Percentiles rank a stretch among this genome's conserved stretches.
Evolutionary conservation across 176 grass and related monocot genomes (phyloP).

Genomic region (Elymus sibiricus): DNA sequence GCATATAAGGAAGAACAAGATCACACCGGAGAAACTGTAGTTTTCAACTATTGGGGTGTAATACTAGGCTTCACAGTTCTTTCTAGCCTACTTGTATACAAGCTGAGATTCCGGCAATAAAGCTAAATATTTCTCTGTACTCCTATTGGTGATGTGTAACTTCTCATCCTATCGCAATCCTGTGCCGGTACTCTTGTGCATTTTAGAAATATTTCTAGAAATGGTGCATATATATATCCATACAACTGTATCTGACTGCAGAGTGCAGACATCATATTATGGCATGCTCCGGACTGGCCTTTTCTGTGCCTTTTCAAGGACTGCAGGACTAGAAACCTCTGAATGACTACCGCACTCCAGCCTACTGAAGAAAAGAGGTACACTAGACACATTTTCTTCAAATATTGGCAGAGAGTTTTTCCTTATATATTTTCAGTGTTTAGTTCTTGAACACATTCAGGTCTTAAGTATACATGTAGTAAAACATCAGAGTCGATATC

Average conservation of each 20-base stretch:
- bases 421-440: background rate
- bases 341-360: background rate
- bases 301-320: background rate
- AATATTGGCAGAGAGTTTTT: background rate
- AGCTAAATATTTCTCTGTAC: conserved; percentile 1
- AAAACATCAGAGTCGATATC: background rate
- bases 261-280: background rate
- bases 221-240: background rate
- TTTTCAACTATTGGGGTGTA: conserved; percentile 21
- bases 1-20: background rate
- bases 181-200: background rate
- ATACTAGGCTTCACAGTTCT: conserved; percentile 23
- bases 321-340: background rate
- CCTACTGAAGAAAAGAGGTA: conserved; percentile 21
- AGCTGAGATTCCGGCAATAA: conserved; percentile 28
- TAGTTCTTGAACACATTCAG: background rate
- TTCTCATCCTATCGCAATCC: background rate
- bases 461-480: background rate
- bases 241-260: background rate
- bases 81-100: conserved; percentile 37
- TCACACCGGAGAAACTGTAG: background rate
- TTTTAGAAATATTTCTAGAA: background rate
- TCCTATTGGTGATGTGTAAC: background rate
- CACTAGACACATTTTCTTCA: background rate
- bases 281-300: background rate